phyloP scores from a whole-genome alignment of 1,139 yeast genomes.

The Pichia kudriavzevii region DNA sequence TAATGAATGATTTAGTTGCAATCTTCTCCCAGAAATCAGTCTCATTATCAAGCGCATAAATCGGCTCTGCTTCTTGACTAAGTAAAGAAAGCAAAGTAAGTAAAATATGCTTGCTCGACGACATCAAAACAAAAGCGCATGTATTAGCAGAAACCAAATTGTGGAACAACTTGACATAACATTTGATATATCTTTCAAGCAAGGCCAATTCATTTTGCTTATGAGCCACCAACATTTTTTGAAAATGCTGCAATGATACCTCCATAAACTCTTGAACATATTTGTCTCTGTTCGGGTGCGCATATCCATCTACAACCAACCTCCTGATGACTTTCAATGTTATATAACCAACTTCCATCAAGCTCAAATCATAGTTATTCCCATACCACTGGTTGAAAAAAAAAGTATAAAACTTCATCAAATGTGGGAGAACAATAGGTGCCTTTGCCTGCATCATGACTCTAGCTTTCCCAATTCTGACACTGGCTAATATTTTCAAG shows the following conservation, averaged over 20 bases:
- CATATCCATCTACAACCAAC: constrained; percentile 70
- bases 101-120: constrained; percentile 54
- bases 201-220: constrained; percentile 46
- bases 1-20: constrained; percentile 61
- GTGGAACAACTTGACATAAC: constrained; percentile 69
- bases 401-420: constrained; percentile 51
- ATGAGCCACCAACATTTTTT: constrained; percentile 46
- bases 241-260: constrained; percentile 52
- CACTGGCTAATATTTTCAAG: constrained; percentile 63
- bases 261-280: constrained; percentile 55
- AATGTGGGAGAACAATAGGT: constrained; percentile 50
- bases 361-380: constrained; percentile 33
- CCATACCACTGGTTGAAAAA: constrained; percentile 63
- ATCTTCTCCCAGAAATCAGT: constrained; percentile 67
- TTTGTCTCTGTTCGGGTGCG: constrained; percentile 53
- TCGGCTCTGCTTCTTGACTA: constrained; percentile 52
- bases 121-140: constrained; percentile 62
- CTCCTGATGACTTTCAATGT: constrained; percentile 70
- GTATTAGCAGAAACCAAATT: constrained; percentile 53
- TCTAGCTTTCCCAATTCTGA: constrained; percentile 76
- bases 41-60: constrained; percentile 34
- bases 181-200: constrained; percentile 62
- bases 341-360: constrained; percentile 68
- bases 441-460: constrained; percentile 70
- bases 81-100: constrained; percentile 51